phyloP scores from a whole-genome alignment of 305 asterid genomes.

The Euphrasia arctica region DNA sequence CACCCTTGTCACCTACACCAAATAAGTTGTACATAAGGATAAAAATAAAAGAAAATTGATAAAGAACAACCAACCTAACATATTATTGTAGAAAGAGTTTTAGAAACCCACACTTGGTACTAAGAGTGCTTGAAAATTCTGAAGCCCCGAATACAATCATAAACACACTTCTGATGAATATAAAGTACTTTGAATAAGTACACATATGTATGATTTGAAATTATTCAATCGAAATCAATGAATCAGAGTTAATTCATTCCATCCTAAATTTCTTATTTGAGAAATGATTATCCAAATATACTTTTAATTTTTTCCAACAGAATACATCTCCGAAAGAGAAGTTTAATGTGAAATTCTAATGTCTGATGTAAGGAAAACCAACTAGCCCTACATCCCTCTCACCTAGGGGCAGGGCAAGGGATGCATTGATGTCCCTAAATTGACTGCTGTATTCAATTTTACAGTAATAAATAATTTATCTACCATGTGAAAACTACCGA shows the following conservation, averaged over 20 bases:
- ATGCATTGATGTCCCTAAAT: constrained; percentile 1
- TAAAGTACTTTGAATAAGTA: not conserved
- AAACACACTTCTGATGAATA: not conserved
- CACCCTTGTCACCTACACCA: constrained; percentile 69
- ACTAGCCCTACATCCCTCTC: not conserved
- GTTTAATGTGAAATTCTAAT: not conserved
- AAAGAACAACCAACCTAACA: not conserved
- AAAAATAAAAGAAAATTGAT: constrained; percentile 11
- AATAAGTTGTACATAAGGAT: constrained; percentile 21
- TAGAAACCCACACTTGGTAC: not conserved
- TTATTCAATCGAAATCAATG: not conserved
- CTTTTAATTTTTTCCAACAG: not conserved
- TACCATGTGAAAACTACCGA: not conserved
- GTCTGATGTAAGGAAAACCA: not conserved
- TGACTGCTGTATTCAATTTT: not conserved
- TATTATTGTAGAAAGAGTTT: too few species aligned
- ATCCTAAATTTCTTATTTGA: not conserved
- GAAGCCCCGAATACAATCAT: not conserved
- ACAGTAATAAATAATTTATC: not conserved
- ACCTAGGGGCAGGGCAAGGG: not conserved
- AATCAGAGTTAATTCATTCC: not conserved
- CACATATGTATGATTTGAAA: not conserved
- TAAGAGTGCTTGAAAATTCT: not conserved
- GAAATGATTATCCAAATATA: not conserved
- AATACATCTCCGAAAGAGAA: not conserved